phyloP scores from a whole-genome alignment of 495 filamentous ascomycete species.

The Aspergillus steynii region DNA sequence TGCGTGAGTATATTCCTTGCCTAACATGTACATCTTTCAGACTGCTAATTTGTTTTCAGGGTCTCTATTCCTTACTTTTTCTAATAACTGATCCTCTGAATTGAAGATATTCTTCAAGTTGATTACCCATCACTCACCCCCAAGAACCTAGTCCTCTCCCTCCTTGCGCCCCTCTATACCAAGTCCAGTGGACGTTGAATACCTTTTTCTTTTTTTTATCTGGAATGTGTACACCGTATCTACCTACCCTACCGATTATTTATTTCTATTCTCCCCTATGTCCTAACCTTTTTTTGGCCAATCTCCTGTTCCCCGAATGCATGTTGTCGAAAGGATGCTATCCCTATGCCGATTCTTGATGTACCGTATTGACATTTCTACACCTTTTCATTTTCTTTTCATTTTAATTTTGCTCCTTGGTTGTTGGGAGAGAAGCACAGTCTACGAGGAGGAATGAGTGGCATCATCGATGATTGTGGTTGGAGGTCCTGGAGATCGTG shows the following conservation, averaged over 20 bases:
- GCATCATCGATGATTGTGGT: too few species aligned
- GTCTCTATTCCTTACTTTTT: constrained; percentile 52
- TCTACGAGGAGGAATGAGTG: too few species aligned
- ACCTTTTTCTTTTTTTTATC: not conserved
- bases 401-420: not conserved
- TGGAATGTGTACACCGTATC: constrained; percentile 4
- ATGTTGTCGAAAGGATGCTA: not conserved
- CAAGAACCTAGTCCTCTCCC: constrained; percentile 1
- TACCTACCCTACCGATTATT: constrained; percentile 2
- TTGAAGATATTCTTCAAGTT: not conserved
- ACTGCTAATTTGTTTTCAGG: constrained; percentile 29
- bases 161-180: not conserved
- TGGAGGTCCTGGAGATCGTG: not conserved
- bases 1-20: constrained; percentile 65
- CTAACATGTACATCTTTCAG: not conserved
- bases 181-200: not conserved
- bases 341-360: not conserved
- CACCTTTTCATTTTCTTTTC: constrained; percentile 6
- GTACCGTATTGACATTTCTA: not conserved
- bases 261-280: not conserved
- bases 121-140: not conserved
- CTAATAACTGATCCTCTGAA: constrained; percentile 14
- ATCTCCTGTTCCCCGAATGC: not conserved
- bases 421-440: not conserved
- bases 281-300: not conserved